A percentile compares a stretch with the other conserved stretches of the same genome.
phyloP scores from a whole-genome alignment of 306 rosid genomes.

The Cyamopsis tetragonoloba region DNA sequence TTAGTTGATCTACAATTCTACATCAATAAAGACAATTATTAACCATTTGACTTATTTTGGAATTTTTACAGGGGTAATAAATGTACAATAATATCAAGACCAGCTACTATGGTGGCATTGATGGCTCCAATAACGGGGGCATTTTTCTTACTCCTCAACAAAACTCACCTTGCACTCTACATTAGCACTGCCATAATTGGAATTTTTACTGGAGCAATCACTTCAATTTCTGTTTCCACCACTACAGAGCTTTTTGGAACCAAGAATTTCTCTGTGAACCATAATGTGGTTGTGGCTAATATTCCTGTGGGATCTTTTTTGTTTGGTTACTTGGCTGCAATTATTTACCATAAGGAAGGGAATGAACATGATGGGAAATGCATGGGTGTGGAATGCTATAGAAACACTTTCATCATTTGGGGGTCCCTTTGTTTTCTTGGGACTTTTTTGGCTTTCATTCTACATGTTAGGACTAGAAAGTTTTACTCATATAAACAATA shows the following conservation, averaged over 20 bases:
- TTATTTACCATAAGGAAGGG: conserved; percentile 44
- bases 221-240: conserved; percentile 57
- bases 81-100: conserved; percentile 43
- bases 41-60: not conserved
- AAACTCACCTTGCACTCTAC: conserved; percentile 33
- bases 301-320: conserved; percentile 70
- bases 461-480: conserved; percentile 51
- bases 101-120: conserved; percentile 43
- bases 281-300: conserved; percentile 66
- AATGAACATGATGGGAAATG: conserved; percentile 47
- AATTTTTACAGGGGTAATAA: conserved; percentile 38
- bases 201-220: conserved; percentile 71
- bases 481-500: conserved; percentile 39
- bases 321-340: conserved; percentile 58
- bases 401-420: conserved; percentile 57
- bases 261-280: conserved; percentile 65
- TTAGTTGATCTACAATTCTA: conserved; percentile 27
- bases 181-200: conserved; percentile 62
- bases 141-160: conserved; percentile 50
- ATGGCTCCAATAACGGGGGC: conserved; percentile 52
- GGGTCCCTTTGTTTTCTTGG: conserved; percentile 57
- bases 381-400: conserved; percentile 66
- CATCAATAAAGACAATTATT: not conserved
- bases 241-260: conserved; percentile 68
- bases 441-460: conserved; percentile 39